phyloP scores from a whole-genome alignment of 768 basidiomycete species.

The Sutorius australiensis region DNA sequence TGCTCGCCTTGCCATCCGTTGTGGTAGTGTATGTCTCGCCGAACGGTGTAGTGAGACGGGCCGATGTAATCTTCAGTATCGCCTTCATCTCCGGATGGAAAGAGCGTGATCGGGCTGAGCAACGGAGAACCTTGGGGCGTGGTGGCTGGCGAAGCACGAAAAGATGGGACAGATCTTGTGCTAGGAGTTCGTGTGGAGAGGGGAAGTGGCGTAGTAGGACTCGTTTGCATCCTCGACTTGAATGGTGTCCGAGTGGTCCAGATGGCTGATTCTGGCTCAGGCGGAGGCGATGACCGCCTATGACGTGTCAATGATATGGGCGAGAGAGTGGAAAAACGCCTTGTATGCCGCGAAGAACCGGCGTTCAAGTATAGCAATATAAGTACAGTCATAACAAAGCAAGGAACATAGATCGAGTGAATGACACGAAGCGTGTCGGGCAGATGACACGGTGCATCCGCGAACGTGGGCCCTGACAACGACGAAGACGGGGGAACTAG shows the following conservation, averaged over 20 bases:
- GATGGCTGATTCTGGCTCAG: slow-evolving; percentile 36
- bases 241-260: slow-evolving; percentile 43
- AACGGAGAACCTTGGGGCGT: slow-evolving; percentile 42
- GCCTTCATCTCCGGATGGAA: slow-evolving; percentile 41
- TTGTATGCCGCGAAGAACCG: slow-evolving; percentile 16
- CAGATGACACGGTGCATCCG: slow-evolving; percentile 71
- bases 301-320: slow-evolving; percentile 33
- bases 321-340: slow-evolving; percentile 23
- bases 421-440: slow-evolving; percentile 68
- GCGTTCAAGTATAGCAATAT: slow-evolving; percentile 45
- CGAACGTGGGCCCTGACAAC: slow-evolving; percentile 42
- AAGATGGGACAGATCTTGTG: slow-evolving; percentile 31
- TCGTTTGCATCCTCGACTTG: slow-evolving; percentile 33
- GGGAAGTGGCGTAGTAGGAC: slow-evolving; percentile 39
- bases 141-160: slow-evolving; percentile 35
- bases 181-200: slow-evolving; percentile 40
- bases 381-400: slow-evolving; percentile 51
- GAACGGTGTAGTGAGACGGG: slow-evolving; percentile 46
- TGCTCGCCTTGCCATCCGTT: slow-evolving; percentile 31
- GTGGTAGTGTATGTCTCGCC: slow-evolving; percentile 34
- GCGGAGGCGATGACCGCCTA: slow-evolving; percentile 20
- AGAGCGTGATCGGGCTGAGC: slow-evolving; percentile 35
- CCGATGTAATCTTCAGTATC: slow-evolving; percentile 43
- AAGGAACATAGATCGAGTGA: slow-evolving; percentile 59
- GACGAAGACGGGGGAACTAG: slow-evolving; percentile 40